phyloP scores from a whole-genome alignment of 768 basidiomycete genomes.

The Suillus occidentalis region DNA sequence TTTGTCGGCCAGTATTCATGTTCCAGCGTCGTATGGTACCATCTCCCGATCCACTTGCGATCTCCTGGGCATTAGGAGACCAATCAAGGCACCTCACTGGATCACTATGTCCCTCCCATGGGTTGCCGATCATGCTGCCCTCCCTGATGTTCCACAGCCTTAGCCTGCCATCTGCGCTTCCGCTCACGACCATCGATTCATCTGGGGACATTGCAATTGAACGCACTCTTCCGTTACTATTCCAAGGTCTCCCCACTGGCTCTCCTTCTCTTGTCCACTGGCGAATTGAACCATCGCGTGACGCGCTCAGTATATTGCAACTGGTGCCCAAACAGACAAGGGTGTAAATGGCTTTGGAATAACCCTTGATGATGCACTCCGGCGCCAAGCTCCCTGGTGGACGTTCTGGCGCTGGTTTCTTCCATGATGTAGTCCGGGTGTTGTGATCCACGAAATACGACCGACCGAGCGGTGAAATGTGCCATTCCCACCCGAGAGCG shows the following conservation, averaged over 20 bases:
- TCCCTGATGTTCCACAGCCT: not conserved
- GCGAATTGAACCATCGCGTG: not conserved
- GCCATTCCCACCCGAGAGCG: not conserved
- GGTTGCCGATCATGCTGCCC: no score
- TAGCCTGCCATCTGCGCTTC: not conserved
- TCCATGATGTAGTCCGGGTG: not conserved
- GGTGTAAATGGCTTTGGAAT: not conserved
- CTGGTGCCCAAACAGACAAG: not conserved
- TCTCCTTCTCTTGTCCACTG: not conserved
- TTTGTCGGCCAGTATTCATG: not conserved
- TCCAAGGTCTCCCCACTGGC: not conserved
- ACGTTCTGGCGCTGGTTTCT: not conserved
- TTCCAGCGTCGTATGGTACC: not conserved
- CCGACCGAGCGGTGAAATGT: not conserved
- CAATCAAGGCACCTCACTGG: no score
- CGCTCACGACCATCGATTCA: not conserved
- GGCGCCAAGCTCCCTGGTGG: not conserved
- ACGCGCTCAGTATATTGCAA: not conserved
- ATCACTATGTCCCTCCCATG: no score
- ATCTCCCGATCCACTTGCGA: not conserved
- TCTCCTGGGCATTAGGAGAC: not conserved
- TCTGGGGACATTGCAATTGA: not conserved
- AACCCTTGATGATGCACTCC: not conserved
- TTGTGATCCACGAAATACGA: constrained; percentile 1
- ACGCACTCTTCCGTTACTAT: not conserved